These are phyloP conservation scores for Eucalyptus tenuipes DNA, from an alignment of 345 rosid species.

Conservation along the genomic window DNA sequence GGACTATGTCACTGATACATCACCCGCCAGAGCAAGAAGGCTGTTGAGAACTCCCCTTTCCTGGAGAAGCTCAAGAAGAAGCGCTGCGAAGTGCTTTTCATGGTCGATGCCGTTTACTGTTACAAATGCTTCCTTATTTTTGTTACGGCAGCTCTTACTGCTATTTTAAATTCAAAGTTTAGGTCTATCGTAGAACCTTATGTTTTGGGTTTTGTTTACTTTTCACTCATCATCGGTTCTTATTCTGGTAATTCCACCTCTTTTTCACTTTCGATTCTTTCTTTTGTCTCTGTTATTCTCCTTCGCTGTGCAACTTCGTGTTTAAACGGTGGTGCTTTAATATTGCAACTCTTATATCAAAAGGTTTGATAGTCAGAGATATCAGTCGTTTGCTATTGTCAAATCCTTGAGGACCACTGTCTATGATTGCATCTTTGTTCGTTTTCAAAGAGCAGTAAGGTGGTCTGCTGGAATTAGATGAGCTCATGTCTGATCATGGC, in stretches of 20 bases:
- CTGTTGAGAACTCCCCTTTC: conserved; percentile 85
- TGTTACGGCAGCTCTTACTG: background rate
- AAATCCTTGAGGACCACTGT: background rate
- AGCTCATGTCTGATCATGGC: background rate
- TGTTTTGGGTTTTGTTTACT: background rate
- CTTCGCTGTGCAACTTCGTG: too few species aligned
- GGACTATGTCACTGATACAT: conserved; percentile 88
- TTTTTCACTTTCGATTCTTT: too few species aligned
- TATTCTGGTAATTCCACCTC: too few species aligned
- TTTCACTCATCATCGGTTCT: too few species aligned
- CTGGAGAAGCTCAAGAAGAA: conserved; percentile 83
- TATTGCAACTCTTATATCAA: background rate
- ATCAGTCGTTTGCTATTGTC: background rate
- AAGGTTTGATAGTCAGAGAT: background rate
- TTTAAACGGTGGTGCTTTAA: background rate
- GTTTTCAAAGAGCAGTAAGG: background rate
- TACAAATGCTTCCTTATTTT: background rate
- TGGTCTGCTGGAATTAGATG: background rate
- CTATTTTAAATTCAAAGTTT: background rate
- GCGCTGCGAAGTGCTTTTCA: conserved; percentile 63
- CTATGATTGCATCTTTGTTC: background rate
- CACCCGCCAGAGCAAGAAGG: conserved; percentile 82
- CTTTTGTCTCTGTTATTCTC: background rate
- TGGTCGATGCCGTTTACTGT: conserved; percentile 18
- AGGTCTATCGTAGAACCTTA: background rate